phyloP scores from a whole-genome alignment of 2,329 filamentous ascomycete species.

The Teratosphaeria viscida region DNA sequence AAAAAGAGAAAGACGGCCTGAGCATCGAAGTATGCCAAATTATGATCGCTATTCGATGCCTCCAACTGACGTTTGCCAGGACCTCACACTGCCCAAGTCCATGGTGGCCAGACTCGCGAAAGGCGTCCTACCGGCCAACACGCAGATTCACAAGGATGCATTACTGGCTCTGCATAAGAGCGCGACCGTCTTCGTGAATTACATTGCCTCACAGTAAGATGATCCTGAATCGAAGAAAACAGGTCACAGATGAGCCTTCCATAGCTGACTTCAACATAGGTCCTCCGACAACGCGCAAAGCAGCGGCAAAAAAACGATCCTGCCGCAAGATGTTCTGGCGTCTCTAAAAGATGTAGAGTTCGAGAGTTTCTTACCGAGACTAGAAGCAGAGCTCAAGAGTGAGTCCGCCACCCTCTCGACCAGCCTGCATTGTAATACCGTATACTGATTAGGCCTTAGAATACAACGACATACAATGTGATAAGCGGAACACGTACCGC shows the following conservation, averaged over 20 bases:
- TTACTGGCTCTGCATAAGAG: slow-evolving; percentile 70
- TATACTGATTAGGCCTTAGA: slow-evolving; percentile 33
- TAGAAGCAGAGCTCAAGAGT: slow-evolving; percentile 71
- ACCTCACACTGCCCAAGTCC: slow-evolving; percentile 67
- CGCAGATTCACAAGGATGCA: slow-evolving; percentile 74
- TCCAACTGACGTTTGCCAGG: slow-evolving; percentile 35
- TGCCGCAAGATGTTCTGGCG: slow-evolving; percentile 63
- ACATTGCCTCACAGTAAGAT: slow-evolving; percentile 63
- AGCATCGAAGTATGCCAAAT: slow-evolving; percentile 31
- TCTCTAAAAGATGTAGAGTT: slow-evolving; percentile 71
- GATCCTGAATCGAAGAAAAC: slow-evolving; percentile 9
- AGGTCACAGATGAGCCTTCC: neutral
- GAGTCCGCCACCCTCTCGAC: slow-evolving; percentile 23
- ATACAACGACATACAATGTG: slow-evolving; percentile 62
- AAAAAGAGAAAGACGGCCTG: slow-evolving; percentile 25
- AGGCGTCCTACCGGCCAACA: slow-evolving; percentile 68
- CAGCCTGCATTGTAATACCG: neutral
- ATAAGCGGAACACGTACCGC: slow-evolving; percentile 64
- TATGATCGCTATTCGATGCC: slow-evolving; percentile 3
- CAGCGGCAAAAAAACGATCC: slow-evolving; percentile 67
- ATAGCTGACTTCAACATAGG: slow-evolving; percentile 32
- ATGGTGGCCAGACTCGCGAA: slow-evolving; percentile 73
- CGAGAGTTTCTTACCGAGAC: slow-evolving; percentile 54
- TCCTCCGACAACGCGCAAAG: slow-evolving; percentile 60
- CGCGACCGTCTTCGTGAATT: slow-evolving; percentile 74